Percentiles rank a stretch among this genome's conserved stretches.
These are phyloP conservation scores for Scheffersomyces spartinae DNA, from an alignment of 805 yeast species.

Conservation along the genomic window DNA sequence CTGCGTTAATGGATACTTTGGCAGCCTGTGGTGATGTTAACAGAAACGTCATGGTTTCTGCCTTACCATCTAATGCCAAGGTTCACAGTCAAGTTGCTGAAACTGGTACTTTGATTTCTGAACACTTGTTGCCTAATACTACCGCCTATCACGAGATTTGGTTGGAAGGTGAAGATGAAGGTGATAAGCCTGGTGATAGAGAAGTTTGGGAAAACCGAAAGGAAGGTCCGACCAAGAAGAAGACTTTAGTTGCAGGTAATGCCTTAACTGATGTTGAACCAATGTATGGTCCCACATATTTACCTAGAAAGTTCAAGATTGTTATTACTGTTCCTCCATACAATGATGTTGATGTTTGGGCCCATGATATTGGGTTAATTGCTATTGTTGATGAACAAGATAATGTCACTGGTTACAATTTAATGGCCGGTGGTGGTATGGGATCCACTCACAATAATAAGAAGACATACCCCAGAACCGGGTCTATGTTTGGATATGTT, in stretches of 20 bases:
- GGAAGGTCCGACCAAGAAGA: slow-evolving; percentile 71
- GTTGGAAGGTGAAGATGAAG: slow-evolving; percentile 76
- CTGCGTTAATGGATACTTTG: slow-evolving; percentile 82
- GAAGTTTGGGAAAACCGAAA: slow-evolving; percentile 52
- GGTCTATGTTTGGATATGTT: slow-evolving; percentile 74
- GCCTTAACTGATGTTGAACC: slow-evolving; percentile 81
- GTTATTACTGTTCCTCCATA: slow-evolving; percentile 93
- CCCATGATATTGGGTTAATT: slow-evolving; percentile 87
- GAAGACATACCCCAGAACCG: slow-evolving; percentile 94
- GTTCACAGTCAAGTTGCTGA: slow-evolving; percentile 66
- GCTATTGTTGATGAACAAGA: slow-evolving; percentile 66
- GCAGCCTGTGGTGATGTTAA: slow-evolving; percentile 99
- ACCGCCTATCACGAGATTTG: slow-evolving; percentile 96
- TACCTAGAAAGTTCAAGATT: slow-evolving; percentile 93
- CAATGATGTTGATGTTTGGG: slow-evolving; percentile 94
- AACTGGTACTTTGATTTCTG: slow-evolving; percentile 57
- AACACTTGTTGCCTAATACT: slow-evolving; percentile 76
- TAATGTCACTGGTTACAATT: slow-evolving; percentile 68
- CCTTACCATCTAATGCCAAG: slow-evolving; percentile 77
- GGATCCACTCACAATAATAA: slow-evolving; percentile 95
- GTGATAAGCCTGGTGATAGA: slow-evolving; percentile 57
- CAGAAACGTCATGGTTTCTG: slow-evolving; percentile 89
- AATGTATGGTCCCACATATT: slow-evolving; percentile 70
- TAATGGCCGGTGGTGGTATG: slow-evolving; percentile 97
- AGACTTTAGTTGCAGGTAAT: slow-evolving; percentile 77